phyloP scores from a whole-genome alignment of 2,329 filamentous ascomycete species.

The Aschersonia sp. region DNA sequence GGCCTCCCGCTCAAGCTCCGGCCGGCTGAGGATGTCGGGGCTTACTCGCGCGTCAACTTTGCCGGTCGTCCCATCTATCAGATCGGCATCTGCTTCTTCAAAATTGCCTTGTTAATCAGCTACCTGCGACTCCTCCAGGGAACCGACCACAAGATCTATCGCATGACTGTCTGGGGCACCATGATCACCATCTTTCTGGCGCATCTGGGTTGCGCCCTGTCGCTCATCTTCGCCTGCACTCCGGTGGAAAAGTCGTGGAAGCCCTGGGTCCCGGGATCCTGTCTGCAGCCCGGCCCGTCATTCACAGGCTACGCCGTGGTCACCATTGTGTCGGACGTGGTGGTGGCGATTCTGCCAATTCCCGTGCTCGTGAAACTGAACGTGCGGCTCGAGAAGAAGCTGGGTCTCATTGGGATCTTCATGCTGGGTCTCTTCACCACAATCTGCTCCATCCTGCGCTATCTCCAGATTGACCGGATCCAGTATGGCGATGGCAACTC shows the following conservation, averaged over 20 bases:
- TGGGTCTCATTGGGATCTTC: conserved; percentile 36
- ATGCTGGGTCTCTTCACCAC: conserved; percentile 39
- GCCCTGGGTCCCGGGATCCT: conserved; percentile 21
- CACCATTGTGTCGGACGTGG: conserved; percentile 34
- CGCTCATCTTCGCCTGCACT: conserved; percentile 33
- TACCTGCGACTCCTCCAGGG: conserved; percentile 35
- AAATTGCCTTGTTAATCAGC: conserved; percentile 36
- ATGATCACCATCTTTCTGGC: conserved; percentile 27
- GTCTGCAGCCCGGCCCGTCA: conserved; percentile 29
- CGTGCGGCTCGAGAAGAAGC: conserved; percentile 31
- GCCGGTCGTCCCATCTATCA: conserved; percentile 40
- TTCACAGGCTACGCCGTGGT: conserved; percentile 37
- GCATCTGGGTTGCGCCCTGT: conserved; percentile 32
- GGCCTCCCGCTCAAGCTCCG: conserved; percentile 29
- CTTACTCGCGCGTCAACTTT: conserved; percentile 35
- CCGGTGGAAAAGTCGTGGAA: conserved; percentile 35
- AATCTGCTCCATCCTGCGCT: conserved; percentile 36
- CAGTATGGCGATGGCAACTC: conserved; percentile 36
- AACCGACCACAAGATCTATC: conserved; percentile 29
- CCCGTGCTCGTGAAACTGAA: conserved; percentile 34
- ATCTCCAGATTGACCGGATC: conserved; percentile 34
- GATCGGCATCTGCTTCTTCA: conserved; percentile 40
- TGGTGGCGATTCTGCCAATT: conserved; percentile 34
- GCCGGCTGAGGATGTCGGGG: conserved; percentile 25
- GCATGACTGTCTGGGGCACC: conserved; percentile 26